These are phyloP conservation scores for Neltuma alba DNA, from an alignment of 306 rosid genomes.

Conservation along the genomic window DNA sequence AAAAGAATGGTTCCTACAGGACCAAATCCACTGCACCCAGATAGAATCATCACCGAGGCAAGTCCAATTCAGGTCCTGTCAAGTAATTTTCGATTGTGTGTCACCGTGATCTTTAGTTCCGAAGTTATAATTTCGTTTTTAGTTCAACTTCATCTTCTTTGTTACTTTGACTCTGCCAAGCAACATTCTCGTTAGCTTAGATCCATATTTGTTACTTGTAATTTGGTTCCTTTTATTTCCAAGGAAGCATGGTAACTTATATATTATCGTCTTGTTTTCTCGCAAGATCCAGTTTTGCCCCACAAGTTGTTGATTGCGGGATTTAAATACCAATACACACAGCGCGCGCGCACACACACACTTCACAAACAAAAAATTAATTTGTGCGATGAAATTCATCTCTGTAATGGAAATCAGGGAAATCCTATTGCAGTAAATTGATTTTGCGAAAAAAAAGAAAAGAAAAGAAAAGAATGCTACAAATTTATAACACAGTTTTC, in stretches of 20 bases:
- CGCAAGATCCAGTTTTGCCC: not conserved
- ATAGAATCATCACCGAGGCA: slow-evolving; percentile 39
- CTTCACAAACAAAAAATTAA: not conserved
- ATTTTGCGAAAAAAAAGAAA: too few species aligned
- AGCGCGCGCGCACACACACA: too few species aligned
- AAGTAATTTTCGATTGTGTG: not conserved
- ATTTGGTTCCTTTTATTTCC: not conserved
- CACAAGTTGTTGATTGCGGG: not conserved
- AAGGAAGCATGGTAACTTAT: not conserved
- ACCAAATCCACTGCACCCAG: slow-evolving; percentile 88
- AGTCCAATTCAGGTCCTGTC: not conserved
- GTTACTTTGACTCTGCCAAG: not conserved
- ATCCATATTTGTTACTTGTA: not conserved
- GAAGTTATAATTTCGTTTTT: slow-evolving; percentile 11
- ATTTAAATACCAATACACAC: not conserved
- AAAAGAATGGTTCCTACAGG: slow-evolving; percentile 87
- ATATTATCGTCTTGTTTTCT: not conserved
- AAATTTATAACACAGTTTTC: too few species aligned
- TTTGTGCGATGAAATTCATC: not conserved
- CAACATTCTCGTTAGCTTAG: not conserved
- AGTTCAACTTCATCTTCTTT: slow-evolving; percentile 5
- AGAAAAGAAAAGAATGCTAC: too few species aligned
- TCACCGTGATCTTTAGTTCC: slow-evolving; percentile 34
- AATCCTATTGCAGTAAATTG: not conserved
- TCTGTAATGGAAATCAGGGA: not conserved